Conservation (phyloP, 2,329 filamentous ascomycete genomes). For the Aspergillus sp. region DNA sequence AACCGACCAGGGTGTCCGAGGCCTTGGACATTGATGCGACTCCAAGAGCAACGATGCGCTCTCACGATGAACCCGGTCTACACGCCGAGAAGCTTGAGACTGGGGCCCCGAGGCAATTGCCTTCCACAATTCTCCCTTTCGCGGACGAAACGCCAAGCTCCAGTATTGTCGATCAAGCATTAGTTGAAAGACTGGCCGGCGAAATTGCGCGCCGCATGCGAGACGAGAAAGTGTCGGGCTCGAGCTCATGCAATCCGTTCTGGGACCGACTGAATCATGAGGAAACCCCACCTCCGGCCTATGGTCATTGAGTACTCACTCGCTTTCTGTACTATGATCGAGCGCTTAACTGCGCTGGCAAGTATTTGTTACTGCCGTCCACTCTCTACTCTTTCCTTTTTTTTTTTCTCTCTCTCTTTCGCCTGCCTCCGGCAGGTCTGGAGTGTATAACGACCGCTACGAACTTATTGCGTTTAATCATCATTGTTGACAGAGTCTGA, state of each 20-base stretch:
- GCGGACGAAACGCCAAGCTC: conserved; percentile 30
- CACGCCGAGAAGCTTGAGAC: conserved; percentile 29
- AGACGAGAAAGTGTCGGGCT: conserved; percentile 67
- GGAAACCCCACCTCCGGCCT: conserved; percentile 44
- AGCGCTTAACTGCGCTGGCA: conserved; percentile 4
- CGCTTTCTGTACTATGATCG: neutral
- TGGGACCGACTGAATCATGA: conserved; percentile 38
- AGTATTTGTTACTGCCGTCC: conserved; percentile 13
- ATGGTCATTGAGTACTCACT: conserved; percentile 37
- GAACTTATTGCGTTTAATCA: conserved; percentile 20
- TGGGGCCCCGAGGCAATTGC: conserved; percentile 27
- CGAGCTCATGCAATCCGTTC: conserved; percentile 33
- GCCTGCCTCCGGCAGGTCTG: conserved; percentile 18
- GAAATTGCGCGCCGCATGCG: conserved; percentile 85
- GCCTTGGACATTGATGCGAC: conserved; percentile 33
- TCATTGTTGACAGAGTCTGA: conserved; percentile 6
- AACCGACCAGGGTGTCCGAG: conserved; percentile 20
- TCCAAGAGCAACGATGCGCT: conserved; percentile 30
- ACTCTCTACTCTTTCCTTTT: conserved; percentile 14
- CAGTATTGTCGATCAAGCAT: conserved; percentile 46
- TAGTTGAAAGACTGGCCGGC: conserved; percentile 72
- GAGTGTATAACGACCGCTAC: conserved; percentile 22
- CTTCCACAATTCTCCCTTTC: conserved; percentile 38
- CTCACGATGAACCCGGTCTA: conserved; percentile 14
- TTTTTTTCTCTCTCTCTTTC: conserved; percentile 12